A percentile compares a stretch with the other conserved stretches of the same genome.
Evolutionary conservation across 306 rosid species (phyloP).

Genomic region (Vicia villosa): DNA sequence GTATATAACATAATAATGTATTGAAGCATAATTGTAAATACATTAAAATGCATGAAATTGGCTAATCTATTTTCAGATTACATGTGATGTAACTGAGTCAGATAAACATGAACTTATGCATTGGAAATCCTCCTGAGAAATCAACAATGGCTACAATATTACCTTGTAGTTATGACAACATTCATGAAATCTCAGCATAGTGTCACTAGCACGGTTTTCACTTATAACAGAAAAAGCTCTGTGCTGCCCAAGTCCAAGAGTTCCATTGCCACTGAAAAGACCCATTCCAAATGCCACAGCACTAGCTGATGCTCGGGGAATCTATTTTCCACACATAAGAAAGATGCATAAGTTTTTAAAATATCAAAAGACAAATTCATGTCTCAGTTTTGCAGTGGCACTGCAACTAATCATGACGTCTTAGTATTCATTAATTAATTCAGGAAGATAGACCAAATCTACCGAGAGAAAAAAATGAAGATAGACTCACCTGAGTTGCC

Average conservation of each 20-base stretch:
- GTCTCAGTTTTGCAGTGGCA: conserved; percentile 10
- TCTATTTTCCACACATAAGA: conserved; percentile 46
- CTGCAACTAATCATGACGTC: conserved; percentile 1
- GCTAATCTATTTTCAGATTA: conserved; percentile 14
- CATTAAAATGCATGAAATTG: conserved; percentile 20
- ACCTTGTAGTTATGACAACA: conserved; percentile 86
- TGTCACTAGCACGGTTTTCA: conserved; percentile 92
- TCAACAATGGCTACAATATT: conserved; percentile 31
- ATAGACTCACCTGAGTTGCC: conserved; percentile 71
- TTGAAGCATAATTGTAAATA: conserved; percentile 13
- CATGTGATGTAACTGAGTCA: neutral
- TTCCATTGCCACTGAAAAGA: conserved; percentile 75
- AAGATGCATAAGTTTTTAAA: conserved; percentile 26
- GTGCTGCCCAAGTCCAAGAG: conserved; percentile 71
- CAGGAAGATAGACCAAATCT: too few species aligned
- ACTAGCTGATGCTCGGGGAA: conserved; percentile 96
- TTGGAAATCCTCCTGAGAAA: conserved; percentile 17
- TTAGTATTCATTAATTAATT: conserved; percentile 14
- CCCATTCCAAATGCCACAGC: conserved; percentile 99
- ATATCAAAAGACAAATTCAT: neutral
- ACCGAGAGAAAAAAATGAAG: neutral
- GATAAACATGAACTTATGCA: conserved; percentile 7
- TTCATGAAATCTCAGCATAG: conserved; percentile 73
- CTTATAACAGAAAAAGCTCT: conserved; percentile 86
- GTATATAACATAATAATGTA: conserved; percentile 3